Conservation (phyloP, 139 green algal genomes). For the Chlamydomonas schloesseri region DNA sequence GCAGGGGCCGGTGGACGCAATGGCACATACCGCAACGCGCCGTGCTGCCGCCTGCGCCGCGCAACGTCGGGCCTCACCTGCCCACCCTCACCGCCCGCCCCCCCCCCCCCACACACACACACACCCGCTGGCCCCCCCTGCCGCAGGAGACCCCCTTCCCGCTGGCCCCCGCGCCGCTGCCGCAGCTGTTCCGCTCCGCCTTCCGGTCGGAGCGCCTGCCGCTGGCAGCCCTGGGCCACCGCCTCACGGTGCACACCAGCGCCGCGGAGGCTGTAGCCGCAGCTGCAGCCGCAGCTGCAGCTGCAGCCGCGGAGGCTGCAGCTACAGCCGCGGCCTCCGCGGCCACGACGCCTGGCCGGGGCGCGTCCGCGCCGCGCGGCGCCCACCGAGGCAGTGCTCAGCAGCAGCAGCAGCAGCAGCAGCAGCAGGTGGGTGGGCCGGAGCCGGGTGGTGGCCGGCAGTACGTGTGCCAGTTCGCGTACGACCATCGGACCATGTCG, state of each 20-base stretch:
- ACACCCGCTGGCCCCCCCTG: neutral
- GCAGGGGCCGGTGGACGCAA: no score
- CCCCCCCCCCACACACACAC: neutral
- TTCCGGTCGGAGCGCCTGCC: conserved; percentile 33
- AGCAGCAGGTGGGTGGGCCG: no score
- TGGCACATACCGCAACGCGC: no score
- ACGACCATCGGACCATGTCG: conserved; percentile 25
- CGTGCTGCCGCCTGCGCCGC: no score
- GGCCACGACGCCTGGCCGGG: no score
- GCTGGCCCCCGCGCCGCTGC: conserved; percentile 17
- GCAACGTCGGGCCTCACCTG: no score
- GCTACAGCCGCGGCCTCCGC: neutral
- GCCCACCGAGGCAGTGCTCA: no score
- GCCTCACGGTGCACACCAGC: neutral
- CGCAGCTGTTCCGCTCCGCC: conserved; percentile 28
- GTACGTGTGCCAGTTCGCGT: conserved; percentile 36
- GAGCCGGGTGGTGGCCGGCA: neutral
- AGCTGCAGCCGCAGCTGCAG: neutral
- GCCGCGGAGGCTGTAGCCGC: neutral
- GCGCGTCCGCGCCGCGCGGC: no score
- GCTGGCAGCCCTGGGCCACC: conserved; percentile 9
- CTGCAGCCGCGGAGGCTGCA: neutral
- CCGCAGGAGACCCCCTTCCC: conserved; percentile 38
- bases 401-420: no score
- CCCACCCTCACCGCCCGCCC: no score